Evolutionary conservation across 2,329 filamentous ascomycete species (phyloP), one percentile per base, ranked within the genome.

Genomic region (Calonectria pauciramosa): DNA sequence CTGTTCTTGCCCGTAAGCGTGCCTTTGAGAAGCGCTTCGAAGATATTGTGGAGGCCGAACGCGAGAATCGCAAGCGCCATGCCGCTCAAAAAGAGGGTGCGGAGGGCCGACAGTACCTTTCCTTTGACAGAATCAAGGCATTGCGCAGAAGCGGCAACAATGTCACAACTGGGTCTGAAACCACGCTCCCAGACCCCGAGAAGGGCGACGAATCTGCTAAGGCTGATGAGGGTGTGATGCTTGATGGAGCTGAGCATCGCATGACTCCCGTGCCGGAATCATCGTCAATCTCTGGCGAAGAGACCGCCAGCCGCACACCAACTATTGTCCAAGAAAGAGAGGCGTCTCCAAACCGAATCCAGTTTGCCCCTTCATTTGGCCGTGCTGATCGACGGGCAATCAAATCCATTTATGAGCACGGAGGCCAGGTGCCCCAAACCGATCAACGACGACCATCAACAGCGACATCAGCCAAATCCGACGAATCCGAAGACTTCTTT

Each of bases 11-110:
- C 10, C 87, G 93, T 49, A 91, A 89, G 78, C 86, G 87, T 72
- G 91, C 90, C 14, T 95, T 95, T 77, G 90, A 94, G 82, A 87
- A 86, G 72, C 89, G 90, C 26, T 92, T 94, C 74, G 84, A 89
- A 70, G 84, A 87, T 54, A 87, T 93, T 71, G 88, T 89, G 2
- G 82, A 86, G 76, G 82, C 83, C 60, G 83, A 87, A 73, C 82
- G 83, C 36, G 83, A 85, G 68, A 81, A 80, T 38, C 76, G 77
- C 66, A 80, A 73, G 64, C 75, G 75, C 14, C 77, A 75, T 16
- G 68, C 68, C 38, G 75, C 65, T 20, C 20, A 44, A 14, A 76
- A 69, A 54, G 41, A 68, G 26, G 41, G 51, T 16, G 67, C 71
- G 9, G 56, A 71, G 20, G 67, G 81, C 36, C 74, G 76, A 32